Conservation (phyloP, 371 early-diverging fungal species). For the Rhizopus arrhizus region DNA sequence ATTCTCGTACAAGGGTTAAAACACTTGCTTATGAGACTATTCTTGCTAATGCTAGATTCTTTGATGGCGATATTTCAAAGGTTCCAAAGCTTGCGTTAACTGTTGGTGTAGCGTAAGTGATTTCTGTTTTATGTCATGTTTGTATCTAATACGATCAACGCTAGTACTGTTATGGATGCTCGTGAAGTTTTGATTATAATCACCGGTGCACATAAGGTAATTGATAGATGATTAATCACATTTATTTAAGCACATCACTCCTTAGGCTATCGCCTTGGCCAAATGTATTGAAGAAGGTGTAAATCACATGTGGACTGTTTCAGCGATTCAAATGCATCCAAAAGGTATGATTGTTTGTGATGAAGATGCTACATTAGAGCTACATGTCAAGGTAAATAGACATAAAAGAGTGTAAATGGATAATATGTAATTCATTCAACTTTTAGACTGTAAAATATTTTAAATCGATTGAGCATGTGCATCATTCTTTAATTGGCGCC, state of each 20-base stretch:
- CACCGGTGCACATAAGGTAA: constrained; percentile 81
- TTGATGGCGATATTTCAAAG: constrained; percentile 82
- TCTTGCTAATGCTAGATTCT: constrained; percentile 84
- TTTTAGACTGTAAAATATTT: constrained; percentile 83
- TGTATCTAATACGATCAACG: neutral
- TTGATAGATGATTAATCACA: neutral
- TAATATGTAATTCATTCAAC: neutral
- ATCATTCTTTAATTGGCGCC: constrained; percentile 76
- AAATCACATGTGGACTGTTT: constrained; percentile 91
- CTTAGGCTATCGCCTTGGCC: constrained; percentile 70
- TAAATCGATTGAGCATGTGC: constrained; percentile 88
- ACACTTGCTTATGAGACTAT: constrained; percentile 88
- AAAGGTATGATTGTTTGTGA: constrained; percentile 84
- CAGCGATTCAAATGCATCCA: constrained; percentile 83
- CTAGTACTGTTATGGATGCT: constrained; percentile 83
- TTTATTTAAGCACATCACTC: neutral
- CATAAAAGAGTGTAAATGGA: neutral
- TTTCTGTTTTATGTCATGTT: neutral
- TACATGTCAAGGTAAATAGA: constrained; percentile 70
- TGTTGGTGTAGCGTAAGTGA: constrained; percentile 77
- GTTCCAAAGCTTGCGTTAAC: constrained; percentile 87
- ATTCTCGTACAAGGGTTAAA: constrained; percentile 82
- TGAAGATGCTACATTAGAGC: constrained; percentile 84
- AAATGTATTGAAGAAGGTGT: constrained; percentile 85
- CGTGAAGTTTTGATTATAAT: constrained; percentile 83